Evolutionary conservation across 306 rosid species (phyloP).

Genomic region (Chamaecrista fasciculata): DNA sequence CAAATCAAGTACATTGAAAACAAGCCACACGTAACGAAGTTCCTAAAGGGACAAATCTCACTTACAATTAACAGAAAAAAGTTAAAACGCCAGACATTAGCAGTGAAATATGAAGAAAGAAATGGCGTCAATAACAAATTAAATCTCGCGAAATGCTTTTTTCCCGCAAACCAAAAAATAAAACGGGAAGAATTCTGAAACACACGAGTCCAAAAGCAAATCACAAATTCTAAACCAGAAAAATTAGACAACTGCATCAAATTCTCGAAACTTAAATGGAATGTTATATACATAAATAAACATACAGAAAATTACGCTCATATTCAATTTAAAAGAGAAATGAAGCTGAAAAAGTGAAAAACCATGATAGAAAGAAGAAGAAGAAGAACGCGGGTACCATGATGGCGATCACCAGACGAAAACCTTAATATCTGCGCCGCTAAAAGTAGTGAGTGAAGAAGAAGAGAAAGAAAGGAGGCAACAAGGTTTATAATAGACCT

Average conservation of each 20-base stretch:
- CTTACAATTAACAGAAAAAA: too few species aligned
- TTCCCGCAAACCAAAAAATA: not conserved
- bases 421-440: not conserved
- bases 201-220: not conserved
- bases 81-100: not conserved
- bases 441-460: not conserved
- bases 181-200: not conserved
- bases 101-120: not conserved
- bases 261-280: not conserved
- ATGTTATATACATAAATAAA: fast-evolving
- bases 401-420: not conserved
- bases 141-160: not conserved
- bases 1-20: not conserved
- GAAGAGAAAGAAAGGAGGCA: not conserved
- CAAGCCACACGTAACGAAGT: too few species aligned
- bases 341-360: not conserved
- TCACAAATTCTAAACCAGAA: not conserved
- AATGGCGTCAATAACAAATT: not conserved
- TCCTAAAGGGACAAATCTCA: too few species aligned
- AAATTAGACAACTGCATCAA: not conserved
- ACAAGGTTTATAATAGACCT: not conserved
- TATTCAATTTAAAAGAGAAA: not conserved
- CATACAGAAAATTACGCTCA: too few species aligned
- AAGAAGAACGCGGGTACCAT: not conserved
- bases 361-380: not conserved